Conservation (phyloP, 192 early-diverging fungal genomes). For the Paraglomus occultum region DNA sequence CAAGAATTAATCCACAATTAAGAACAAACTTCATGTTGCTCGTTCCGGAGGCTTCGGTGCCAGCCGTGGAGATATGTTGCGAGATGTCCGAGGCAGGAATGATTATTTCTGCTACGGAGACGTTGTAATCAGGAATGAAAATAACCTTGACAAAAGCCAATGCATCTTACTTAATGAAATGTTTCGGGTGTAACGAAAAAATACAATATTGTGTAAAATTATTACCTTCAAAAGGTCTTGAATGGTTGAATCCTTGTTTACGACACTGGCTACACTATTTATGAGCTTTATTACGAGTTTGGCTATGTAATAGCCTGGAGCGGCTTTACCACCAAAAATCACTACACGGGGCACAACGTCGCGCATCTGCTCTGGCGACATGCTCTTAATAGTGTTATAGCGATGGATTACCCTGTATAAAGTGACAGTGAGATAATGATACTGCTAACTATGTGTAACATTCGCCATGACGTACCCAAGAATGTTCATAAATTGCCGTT, state of each 20-base stretch:
- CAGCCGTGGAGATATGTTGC: slow-evolving; percentile 99
- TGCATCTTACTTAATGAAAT: background rate
- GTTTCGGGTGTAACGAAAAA: background rate
- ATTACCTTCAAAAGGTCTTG: slow-evolving; percentile 73
- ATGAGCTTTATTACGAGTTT: slow-evolving; percentile 99
- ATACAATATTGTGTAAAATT: background rate
- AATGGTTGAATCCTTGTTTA: slow-evolving; percentile 85
- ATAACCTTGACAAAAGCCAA: slow-evolving; percentile 58
- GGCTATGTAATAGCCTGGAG: slow-evolving; percentile 98
- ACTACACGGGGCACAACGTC: slow-evolving; percentile 81
- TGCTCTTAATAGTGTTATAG: slow-evolving; percentile 80
- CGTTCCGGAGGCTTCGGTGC: slow-evolving; percentile 98
- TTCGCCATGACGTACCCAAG: slow-evolving; percentile 47
- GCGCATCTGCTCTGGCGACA: slow-evolving; percentile 65
- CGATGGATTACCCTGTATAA: slow-evolving; percentile 82
- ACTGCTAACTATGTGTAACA: background rate
- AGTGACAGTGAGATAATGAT: background rate
- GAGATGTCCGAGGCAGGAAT: slow-evolving; percentile 98
- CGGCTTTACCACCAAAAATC: slow-evolving; percentile 96
- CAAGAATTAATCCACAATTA: slow-evolving; percentile 97
- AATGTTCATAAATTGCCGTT: slow-evolving; percentile 99
- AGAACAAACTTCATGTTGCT: slow-evolving; percentile 99
- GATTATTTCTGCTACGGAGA: slow-evolving; percentile 93
- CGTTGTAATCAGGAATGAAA: slow-evolving; percentile 99
- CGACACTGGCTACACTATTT: slow-evolving; percentile 84